phyloP scores from a whole-genome alignment of 192 early-diverging fungal species.

The Rhizophlyctis rosea region DNA sequence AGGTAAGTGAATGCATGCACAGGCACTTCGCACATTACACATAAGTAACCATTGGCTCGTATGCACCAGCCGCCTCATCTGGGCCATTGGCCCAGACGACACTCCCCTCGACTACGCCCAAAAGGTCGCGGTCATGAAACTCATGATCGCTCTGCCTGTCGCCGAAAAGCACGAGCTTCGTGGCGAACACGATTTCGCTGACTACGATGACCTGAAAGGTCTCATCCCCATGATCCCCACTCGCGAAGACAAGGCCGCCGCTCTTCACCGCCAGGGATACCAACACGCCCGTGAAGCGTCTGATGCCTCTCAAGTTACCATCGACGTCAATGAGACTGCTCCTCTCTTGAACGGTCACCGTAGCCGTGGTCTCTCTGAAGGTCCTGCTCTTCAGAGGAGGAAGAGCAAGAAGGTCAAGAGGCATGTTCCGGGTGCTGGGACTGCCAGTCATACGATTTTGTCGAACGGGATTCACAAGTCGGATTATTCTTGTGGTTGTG shows the following conservation, averaged over 20 bases:
- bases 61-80: background rate
- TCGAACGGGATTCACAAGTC: background rate
- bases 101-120: conserved; percentile 52
- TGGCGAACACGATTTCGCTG: conserved; percentile 55
- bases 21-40: too few species aligned
- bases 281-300: background rate
- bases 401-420: background rate
- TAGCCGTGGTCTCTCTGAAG: background rate
- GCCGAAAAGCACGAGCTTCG: conserved; percentile 72
- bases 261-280: background rate
- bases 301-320: background rate
- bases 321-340: background rate
- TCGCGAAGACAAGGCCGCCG: background rate
- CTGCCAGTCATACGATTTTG: background rate
- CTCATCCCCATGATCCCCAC: conserved; percentile 43
- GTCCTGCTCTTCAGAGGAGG: background rate
- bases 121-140: conserved; percentile 60
- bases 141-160: conserved; percentile 67
- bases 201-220: conserved; percentile 53
- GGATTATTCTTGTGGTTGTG: conserved; percentile 14
- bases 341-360: background rate
- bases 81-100: background rate
- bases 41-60: too few species aligned
- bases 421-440: background rate
- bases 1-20: too few species aligned